Base-by-base conservation (phyloP, 2,329 filamentous ascomycete genomes). In the Dactylellina cionopaga region DNA sequence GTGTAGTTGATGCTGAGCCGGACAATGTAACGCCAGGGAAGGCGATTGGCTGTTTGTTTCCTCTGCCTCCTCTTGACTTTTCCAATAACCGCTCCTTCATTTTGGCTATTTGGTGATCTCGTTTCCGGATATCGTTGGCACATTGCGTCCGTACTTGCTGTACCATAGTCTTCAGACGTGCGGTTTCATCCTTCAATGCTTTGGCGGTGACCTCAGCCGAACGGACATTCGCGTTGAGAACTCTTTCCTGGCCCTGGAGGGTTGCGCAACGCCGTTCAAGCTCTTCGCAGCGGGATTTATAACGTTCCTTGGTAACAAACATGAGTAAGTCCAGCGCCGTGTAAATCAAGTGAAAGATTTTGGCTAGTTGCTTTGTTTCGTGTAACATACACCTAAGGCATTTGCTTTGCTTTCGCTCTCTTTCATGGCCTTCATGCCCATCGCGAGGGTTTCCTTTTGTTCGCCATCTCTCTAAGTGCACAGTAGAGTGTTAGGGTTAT, bases 41-140 rank as follows among this genome's bases (percentile, higher is more conserved):
- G 10, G 73, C 47, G 27, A 69, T 73, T 9, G 73, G 63, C 27
- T 64, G 60, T 74, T 83, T 84, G 46, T 82, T 83, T 44, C 84
- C 84, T 39, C 87, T 87, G 2, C 63, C 76, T 79, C 77, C 85
- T 75, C 87, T 86, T 47, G 84, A 87, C 78, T 86, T 86, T 59
- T 95, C 91, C 2, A 87, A 85, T 74, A 98, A 84, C 79, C 96
- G 92, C 76, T 89, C 90, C 83, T 97, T 98, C 74, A 99, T 83
- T 39, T 89, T 88, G 75, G 96, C 91, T 75, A 98, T 89, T 80
- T 96, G 91, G 44, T 92, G 84, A 79, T 99, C 95, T 41, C 94
- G 88, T 78, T 96, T 94, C 72, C 94, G 89, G 46, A 97, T 87
- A 78, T 99, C 95, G 75, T 92, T 96, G 52, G 92, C 89, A 80